Percentiles rank a stretch among this genome's conserved stretches.
These are phyloP conservation scores for Seiridium unicorne DNA, from an alignment of 2,329 filamentous ascomycete genomes.

Conservation along the genomic window DNA sequence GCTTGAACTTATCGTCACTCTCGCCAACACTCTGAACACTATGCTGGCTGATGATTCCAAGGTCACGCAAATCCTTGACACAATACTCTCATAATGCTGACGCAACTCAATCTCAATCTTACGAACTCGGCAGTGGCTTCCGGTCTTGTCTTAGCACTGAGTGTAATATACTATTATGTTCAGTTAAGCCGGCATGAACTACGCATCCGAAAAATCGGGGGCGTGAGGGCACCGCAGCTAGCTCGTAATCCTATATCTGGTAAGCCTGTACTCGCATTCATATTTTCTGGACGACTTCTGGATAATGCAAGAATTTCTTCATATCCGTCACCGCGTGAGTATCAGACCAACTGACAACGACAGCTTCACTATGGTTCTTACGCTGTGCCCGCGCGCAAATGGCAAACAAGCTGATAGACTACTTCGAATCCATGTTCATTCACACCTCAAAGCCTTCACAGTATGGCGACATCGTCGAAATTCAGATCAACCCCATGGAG, in stretches of 20 bases:
- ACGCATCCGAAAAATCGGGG: slow-evolving; percentile 29
- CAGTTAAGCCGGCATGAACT: slow-evolving; percentile 18
- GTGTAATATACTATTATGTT: slow-evolving; percentile 12
- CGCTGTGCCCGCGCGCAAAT: slow-evolving; percentile 24
- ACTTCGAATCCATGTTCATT: slow-evolving; percentile 27
- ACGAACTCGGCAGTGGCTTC: neutral
- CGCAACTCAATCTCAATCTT: neutral
- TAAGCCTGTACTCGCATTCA: slow-evolving; percentile 10
- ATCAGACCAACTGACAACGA: neutral
- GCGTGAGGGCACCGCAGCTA: slow-evolving; percentile 29
- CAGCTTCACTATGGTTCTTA: slow-evolving; percentile 22
- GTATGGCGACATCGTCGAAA: slow-evolving; percentile 35
- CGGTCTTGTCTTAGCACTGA: neutral
- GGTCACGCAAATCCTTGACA: neutral
- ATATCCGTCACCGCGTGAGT: neutral
- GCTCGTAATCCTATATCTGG: slow-evolving; percentile 33
- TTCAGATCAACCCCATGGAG: slow-evolving; percentile 27
- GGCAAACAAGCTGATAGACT: slow-evolving; percentile 30
- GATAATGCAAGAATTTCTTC: neutral
- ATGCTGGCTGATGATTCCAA: too few species aligned
- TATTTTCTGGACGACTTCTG: neutral
- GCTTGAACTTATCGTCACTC: too few species aligned
- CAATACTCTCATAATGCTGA: neutral
- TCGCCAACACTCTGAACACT: too few species aligned
- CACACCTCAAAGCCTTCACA: slow-evolving; percentile 23